A percentile compares a stretch with the other conserved stretches of the same genome.
Evolutionary conservation across 1,284 basidiomycete species (phyloP).

Genomic region (Cutaneotrichosporon dermatis): DNA sequence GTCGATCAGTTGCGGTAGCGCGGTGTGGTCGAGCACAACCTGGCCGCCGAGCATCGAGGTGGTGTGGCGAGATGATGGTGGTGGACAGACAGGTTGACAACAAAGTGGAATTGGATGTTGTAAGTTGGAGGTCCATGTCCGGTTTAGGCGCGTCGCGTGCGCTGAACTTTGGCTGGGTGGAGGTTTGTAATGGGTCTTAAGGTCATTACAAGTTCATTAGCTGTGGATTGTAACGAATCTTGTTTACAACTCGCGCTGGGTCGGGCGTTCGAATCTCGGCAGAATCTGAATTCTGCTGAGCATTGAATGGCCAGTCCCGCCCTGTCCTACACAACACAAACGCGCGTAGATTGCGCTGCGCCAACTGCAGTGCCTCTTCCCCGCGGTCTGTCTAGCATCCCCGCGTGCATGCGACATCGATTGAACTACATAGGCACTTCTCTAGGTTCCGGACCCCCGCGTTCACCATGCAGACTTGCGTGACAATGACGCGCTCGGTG

Average conservation of each 20-base stretch:
- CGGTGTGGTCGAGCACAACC: slow-evolving; percentile 5
- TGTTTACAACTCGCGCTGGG: neutral
- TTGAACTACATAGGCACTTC: too few species aligned
- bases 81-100: neutral
- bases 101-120: too few species aligned
- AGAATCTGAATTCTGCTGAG: too few species aligned
- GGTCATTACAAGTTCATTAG: neutral
- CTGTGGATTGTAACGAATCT: neutral
- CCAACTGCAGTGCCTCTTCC: too few species aligned
- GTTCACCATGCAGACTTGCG: neutral
- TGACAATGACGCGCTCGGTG: neutral
- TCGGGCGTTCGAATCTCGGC: too few species aligned
- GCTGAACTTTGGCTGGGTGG: neutral
- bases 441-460: too few species aligned
- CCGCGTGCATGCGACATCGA: too few species aligned
- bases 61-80: neutral
- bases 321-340: too few species aligned
- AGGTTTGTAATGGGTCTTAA: neutral
- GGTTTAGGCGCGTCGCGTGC: neutral
- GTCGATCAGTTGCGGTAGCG: slow-evolving; percentile 4
- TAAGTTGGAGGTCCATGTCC: neutral
- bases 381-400: too few species aligned
- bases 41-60: neutral
- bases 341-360: too few species aligned
- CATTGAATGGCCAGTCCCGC: too few species aligned